Evolutionary conservation across 208 protist genomes (phyloP), one percentile per base, ranked within the genome.

Genomic region (Leptomonas seymouri): DNA sequence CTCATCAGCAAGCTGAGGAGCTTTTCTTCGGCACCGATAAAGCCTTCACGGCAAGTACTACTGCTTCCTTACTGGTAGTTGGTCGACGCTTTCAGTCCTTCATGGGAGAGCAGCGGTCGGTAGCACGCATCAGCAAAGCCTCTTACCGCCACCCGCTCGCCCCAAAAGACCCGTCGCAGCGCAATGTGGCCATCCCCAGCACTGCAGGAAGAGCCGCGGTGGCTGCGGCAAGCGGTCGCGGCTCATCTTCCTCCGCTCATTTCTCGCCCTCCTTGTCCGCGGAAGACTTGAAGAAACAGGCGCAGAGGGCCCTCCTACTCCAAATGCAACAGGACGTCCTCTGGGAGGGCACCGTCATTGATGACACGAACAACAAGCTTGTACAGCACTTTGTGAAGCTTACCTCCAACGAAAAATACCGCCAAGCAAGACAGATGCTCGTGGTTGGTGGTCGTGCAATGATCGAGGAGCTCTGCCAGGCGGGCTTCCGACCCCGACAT

Each of bases 241-340:
- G 55, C 7, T 53, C 62, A n/a, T n/a, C 34, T 8, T 64, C 45
- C 11, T 15, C 53, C 42, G 15, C 30, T 20, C 0, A 25, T 34
- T 46, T 41, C 30, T 30, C 63, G 1, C 25, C 62, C 2, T 30
- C 57, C 3, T 51, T 87, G 12, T 76, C 87, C 1, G 80, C 91
- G 9, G 87, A 93, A 67, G 61, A 84, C 0, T 48, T 92, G 34
- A 84, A 94, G 76, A 86, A 81, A 54, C 63, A 73, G 28, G 91
- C 89, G 25, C 87, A 93, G 63, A 80, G 76, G 42, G 87, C 87
- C 2, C 79, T 94, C 12, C 72, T 93, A 4, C 67, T 81, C 2
- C 85, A 92, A 39, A 59, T 94, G 74, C 89, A 94, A 66, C 81
- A 93, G 59, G 86, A 94, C 42, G 80, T 97, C 6, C 84, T 97